Percentiles rank a stretch among this genome's conserved stretches.
Conservation (phyloP, 495 filamentous ascomycete species). For the Penicillium verhagenii region DNA sequence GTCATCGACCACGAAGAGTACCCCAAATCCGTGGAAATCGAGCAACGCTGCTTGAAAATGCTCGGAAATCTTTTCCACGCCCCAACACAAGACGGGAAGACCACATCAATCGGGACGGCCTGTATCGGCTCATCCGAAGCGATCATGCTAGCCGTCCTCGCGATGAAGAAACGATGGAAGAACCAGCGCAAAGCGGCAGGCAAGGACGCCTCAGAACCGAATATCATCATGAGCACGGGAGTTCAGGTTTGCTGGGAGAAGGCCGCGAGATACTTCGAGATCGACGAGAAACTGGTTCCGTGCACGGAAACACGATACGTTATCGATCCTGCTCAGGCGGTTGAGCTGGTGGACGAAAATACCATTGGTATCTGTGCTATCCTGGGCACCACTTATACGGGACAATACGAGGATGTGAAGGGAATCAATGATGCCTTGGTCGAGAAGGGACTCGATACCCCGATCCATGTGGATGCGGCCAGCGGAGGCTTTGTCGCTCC, state of each 20-base stretch:
- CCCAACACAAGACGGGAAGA: constrained; percentile 45
- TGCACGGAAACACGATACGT: constrained; percentile 77
- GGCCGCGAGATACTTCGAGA: constrained; percentile 83
- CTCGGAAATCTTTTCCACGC: constrained; percentile 80
- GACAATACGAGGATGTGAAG: constrained; percentile 89
- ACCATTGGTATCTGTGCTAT: constrained; percentile 88
- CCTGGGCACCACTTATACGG: constrained; percentile 85
- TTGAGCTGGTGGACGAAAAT: constrained; percentile 82
- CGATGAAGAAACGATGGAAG: constrained; percentile 93
- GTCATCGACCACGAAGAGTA: constrained; percentile 93
- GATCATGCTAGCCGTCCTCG: constrained; percentile 81
- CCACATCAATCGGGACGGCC: constrained; percentile 73
- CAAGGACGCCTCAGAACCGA: constrained; percentile 68
- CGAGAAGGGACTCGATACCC: constrained; percentile 49
- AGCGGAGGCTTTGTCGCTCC: not conserved
- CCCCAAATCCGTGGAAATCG: constrained; percentile 80
- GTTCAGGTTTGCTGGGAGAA: constrained; percentile 97
- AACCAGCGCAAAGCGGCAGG: constrained; percentile 70
- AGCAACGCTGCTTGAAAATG: constrained; percentile 87
- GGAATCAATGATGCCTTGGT: constrained; percentile 76
- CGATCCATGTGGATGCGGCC: not conserved
- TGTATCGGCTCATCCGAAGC: constrained; percentile 84
- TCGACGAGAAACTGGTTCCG: constrained; percentile 82
- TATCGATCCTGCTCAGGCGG: constrained; percentile 77
- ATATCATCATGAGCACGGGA: constrained; percentile 85